Evolutionary conservation across 2,329 filamentous ascomycete species (phyloP).

Genomic region (Apiospora hydei): DNA sequence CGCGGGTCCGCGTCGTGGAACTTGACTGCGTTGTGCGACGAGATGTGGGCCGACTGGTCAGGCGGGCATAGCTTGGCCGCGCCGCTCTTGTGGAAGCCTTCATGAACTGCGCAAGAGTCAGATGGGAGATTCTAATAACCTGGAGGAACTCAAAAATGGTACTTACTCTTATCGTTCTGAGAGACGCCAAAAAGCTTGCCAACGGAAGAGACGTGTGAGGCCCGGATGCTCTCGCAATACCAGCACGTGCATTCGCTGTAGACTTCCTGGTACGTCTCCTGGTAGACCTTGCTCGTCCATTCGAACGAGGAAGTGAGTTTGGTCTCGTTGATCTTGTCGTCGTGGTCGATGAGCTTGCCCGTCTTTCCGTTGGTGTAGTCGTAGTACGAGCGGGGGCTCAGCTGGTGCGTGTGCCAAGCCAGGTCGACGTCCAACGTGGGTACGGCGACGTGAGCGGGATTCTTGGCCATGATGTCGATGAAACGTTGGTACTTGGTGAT

Average conservation of each 20-base stretch:
- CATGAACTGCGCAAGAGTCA: slow-evolving; percentile 39
- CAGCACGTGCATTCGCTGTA: slow-evolving; percentile 84
- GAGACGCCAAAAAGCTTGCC: slow-evolving; percentile 54
- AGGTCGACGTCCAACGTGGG: slow-evolving; percentile 79
- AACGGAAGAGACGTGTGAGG: slow-evolving; percentile 58
- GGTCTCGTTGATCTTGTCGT: slow-evolving; percentile 80
- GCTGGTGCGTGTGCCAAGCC: slow-evolving; percentile 83
- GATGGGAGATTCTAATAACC: background rate
- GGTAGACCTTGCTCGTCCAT: slow-evolving; percentile 76
- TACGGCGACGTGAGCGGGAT: slow-evolving; percentile 60
- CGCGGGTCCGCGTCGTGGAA: slow-evolving; percentile 35
- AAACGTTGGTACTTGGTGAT: slow-evolving; percentile 72
- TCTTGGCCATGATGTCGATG: slow-evolving; percentile 60
- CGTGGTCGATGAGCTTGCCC: slow-evolving; percentile 75
- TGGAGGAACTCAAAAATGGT: background rate
- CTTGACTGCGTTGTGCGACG: slow-evolving; percentile 72
- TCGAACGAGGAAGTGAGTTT: slow-evolving; percentile 71
- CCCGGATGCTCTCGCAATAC: slow-evolving; percentile 79
- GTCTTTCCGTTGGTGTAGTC: slow-evolving; percentile 53
- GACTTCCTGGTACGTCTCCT: slow-evolving; percentile 67
- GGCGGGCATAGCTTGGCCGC: slow-evolving; percentile 58
- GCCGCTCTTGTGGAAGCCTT: slow-evolving; percentile 58
- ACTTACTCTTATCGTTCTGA: slow-evolving; percentile 51
- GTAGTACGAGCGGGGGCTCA: slow-evolving; percentile 70
- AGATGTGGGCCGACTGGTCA: slow-evolving; percentile 72